Evolutionary conservation across 225 moss, liverwort and hornwort genomes (phyloP).

Genomic region (Physcomitrellopsis africana): DNA sequence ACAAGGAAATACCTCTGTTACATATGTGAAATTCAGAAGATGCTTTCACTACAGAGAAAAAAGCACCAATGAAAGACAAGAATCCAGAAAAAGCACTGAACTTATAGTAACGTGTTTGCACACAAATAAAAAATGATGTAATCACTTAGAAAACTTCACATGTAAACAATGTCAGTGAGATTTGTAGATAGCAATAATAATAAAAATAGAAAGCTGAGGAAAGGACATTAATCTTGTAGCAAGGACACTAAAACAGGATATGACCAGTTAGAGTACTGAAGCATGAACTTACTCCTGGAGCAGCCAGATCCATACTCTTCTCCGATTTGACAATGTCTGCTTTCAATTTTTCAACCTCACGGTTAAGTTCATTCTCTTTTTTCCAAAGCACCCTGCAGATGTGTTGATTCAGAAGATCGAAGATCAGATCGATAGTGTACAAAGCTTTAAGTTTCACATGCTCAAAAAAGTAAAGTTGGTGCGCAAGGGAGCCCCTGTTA

Average conservation of each 20-base stretch:
- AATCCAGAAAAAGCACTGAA: slow-evolving; percentile 4
- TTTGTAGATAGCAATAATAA: not conserved
- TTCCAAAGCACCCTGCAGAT: slow-evolving; percentile 73
- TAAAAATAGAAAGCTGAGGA: not conserved
- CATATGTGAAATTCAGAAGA: not conserved
- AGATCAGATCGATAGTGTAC: not conserved
- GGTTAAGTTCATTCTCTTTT: slow-evolving; percentile 64
- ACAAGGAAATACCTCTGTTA: not conserved
- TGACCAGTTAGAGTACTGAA: not conserved
- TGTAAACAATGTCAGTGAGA: not conserved
- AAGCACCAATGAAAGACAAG: no score
- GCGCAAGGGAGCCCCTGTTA: not conserved
- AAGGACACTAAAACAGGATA: slow-evolving; percentile 8
- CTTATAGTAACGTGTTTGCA: not conserved
- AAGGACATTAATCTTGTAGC: slow-evolving; percentile 8
- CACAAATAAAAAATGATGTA: not conserved
- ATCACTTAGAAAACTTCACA: slow-evolving; percentile 13
- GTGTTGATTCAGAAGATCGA: slow-evolving; percentile 7
- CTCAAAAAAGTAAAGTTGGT: not conserved
- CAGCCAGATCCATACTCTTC: slow-evolving; percentile 85
- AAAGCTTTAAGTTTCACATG: not conserved
- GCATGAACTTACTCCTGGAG: slow-evolving; percentile 73
- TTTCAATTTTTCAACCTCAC: slow-evolving; percentile 72
- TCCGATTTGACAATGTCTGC: slow-evolving; percentile 75
- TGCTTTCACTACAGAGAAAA: no score